phyloP scores from a whole-genome alignment of 1,284 basidiomycete genomes.

The Limonomyces culmigenus region DNA sequence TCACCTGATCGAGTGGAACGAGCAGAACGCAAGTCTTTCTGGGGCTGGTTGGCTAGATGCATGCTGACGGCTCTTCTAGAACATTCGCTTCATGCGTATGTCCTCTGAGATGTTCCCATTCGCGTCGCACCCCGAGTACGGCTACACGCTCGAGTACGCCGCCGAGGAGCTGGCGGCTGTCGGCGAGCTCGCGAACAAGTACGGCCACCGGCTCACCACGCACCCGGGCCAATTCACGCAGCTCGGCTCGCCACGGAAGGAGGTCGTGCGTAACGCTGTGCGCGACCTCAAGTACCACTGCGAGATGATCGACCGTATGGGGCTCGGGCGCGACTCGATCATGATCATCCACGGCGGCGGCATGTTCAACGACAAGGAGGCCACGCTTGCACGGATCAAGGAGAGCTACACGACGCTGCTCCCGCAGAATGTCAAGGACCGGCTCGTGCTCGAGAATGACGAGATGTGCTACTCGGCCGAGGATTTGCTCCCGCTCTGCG shows the following conservation, averaged over 20 bases:
- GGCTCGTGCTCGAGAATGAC: conserved; percentile 84
- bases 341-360: conserved; percentile 78
- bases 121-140: conserved; percentile 66
- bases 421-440: conserved; percentile 43
- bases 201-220: conserved; percentile 70
- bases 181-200: conserved; percentile 59
- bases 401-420: conserved; percentile 45
- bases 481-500: conserved; percentile 70
- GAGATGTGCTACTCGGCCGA: conserved; percentile 86
- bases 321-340: conserved; percentile 54
- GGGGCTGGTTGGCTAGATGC: not conserved
- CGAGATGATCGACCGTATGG: conserved; percentile 78
- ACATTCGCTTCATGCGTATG: conserved; percentile 67
- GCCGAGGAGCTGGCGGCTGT: conserved; percentile 35
- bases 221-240: conserved; percentile 86
- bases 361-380: conserved; percentile 63
- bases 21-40: conserved; percentile 35
- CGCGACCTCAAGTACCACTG: conserved; percentile 74
- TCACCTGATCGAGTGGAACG: conserved; percentile 74
- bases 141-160: conserved; percentile 65
- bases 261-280: conserved; percentile 60
- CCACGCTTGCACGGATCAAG: conserved; percentile 59
- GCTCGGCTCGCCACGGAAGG: conserved; percentile 58
- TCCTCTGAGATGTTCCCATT: conserved; percentile 89
- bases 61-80: conserved; percentile 14